A percentile compares a stretch with the other conserved stretches of the same genome.
Conservation (phyloP, 2,329 filamentous ascomycete genomes). For the Berkeleyomyces basicola region DNA sequence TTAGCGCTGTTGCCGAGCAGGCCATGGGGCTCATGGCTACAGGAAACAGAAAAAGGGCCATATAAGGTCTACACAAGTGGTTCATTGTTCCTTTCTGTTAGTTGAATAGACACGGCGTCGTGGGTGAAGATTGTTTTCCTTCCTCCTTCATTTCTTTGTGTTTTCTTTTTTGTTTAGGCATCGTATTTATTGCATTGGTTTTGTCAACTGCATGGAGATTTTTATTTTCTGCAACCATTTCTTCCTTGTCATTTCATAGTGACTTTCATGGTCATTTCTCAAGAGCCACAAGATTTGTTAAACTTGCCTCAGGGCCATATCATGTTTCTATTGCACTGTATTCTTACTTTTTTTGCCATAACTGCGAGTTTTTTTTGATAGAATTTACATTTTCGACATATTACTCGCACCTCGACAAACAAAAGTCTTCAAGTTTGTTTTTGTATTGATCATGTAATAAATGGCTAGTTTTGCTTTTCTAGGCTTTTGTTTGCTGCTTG, state of each 20-base stretch:
- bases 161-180: not conserved
- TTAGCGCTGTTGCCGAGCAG: conserved; percentile 21
- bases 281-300: too few species aligned
- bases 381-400: not conserved
- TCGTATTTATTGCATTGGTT: not conserved
- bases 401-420: too few species aligned
- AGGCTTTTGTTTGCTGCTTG: conserved; percentile 22
- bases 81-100: not conserved
- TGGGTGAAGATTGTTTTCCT: not conserved
- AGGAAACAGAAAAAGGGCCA: conserved; percentile 5
- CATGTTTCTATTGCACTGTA: not conserved
- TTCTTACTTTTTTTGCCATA: not conserved
- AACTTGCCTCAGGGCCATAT: too few species aligned
- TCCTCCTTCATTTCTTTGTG: not conserved
- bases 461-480: not conserved
- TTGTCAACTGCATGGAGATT: not conserved
- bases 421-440: not conserved
- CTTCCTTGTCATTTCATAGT: not conserved
- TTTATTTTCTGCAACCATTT: not conserved
- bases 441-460: not conserved
- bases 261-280: not conserved
- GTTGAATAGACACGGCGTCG: too few species aligned
- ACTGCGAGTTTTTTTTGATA: conserved; percentile 1
- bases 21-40: conserved; percentile 22
- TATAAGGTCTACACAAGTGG: not conserved